Base-by-base conservation (phyloP, 306 rosid genomes). In the Rosa rugosa region DNA sequence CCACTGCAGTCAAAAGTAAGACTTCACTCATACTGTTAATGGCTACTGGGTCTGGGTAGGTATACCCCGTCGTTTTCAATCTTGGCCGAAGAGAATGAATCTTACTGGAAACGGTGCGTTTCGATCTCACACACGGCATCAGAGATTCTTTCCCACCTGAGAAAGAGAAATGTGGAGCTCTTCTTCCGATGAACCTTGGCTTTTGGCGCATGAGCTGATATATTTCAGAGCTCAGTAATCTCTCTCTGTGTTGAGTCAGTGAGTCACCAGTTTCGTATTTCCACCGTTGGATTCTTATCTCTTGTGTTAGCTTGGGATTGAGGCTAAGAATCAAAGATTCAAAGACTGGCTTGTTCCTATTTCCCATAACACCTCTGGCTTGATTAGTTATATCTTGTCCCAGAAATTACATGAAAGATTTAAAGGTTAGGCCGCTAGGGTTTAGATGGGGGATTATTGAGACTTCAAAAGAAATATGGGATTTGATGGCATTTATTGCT, bases 101-200 rank as follows among this genome's bases (percentile, higher is more conserved):
- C 18, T 66, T 63, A 23, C 62, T 27, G 53, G 68, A 65, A 64
- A 60, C 68, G 72, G 72, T 23, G 53, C 49, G 49, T 56, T 60
- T 20, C 36, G 31, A 41, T 71, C 78, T 18, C 42, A 18, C 57
- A 64, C 79, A 85, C 83, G 77, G 57, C 63, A 56, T 74, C 85
- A 75, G 79, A 85, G 85, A 81, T 81, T 85, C 85, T 40, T 71
- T 59, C 81, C 81, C 41, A 71, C 65, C 72, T 66, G 50, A 69
- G 38, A 75, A 81, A 69, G 17, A 18, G 23, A 41, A 66, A 68
- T 17, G 4, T 67, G 31, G 36, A 62, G 38, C 73, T 3, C 75
- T 27, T 13, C 17, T 62, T 65, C 76, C 77, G 34, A 82, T 64
- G 64, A 77, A 36, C 34, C 53, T 31, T 6, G 17, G 31, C 62